Base-by-base conservation (phyloP, 1,139 yeast species). In the Martiniozyma asiatica region DNA sequence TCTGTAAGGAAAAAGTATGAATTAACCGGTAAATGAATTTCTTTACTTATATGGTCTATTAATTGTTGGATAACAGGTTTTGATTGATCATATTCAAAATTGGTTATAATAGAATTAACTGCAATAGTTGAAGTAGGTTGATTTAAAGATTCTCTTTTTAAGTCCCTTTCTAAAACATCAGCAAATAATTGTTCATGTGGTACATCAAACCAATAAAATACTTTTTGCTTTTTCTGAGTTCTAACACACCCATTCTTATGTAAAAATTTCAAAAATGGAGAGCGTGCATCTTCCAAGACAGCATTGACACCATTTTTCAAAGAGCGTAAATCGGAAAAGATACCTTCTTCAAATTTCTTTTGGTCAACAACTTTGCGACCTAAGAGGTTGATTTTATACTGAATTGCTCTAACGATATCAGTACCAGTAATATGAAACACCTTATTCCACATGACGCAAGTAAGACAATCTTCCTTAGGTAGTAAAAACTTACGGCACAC, bases 221-320 rank as follows among this genome's bases (percentile, higher is more conserved):
- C 97, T 52, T 89, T 89, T 52, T 89, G 98, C 51, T 89, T 89
- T 63, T 89, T 89, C 49, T 89, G 97, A 1, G 98, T 89, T 44
- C 95, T 67, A 15, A 89, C 64, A 52, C 98, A 87, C 40, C 78
- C 73, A 50, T 89, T 84, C 47, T 78, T 80, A 55, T 79, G 84
- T 26, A 89, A 59, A 45, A 87, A 85, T 41, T 80, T 84, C 37
- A 89, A 63, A 50, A 89, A 85, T 27, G 74, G 78, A 0, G 94
- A 82, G 49, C 84, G 74, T 7, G 98, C 95, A 31, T 73, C 73
- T 52, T 89, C 97, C 35, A 89, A 61, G 4, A 84, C 68, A 5
- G 97, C 95, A 59, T 87, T 94, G 3, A 75, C 64, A 14, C 92
- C 94, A 51, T 92, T 74, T 55, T 85, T 89, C 38, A 89, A 63